phyloP scores from a whole-genome alignment of 352 stramenopile genomes.

The Globisporangium barbulae region DNA sequence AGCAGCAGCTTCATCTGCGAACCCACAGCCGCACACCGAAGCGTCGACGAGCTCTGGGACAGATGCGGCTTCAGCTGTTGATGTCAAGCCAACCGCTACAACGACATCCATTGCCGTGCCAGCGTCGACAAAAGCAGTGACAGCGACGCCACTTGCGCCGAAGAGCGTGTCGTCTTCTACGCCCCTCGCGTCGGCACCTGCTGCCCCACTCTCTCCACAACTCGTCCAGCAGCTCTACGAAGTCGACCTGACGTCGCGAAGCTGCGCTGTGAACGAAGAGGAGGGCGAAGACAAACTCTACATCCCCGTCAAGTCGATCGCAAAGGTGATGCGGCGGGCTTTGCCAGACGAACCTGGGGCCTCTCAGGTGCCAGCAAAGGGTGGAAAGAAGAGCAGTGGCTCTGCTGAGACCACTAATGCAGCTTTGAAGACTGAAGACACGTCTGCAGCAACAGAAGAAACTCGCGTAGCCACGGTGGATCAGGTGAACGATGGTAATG shows the following conservation, averaged over 20 bases:
- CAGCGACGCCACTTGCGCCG: not conserved
- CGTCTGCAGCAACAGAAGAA: not conserved
- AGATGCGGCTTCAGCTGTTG: not conserved
- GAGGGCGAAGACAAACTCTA: slow-evolving; percentile 78
- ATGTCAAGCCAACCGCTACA: slow-evolving; percentile 17
- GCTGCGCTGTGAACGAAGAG: slow-evolving; percentile 27
- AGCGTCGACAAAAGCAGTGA: slow-evolving; percentile 5
- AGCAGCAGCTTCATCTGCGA: not conserved
- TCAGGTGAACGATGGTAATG: not conserved
- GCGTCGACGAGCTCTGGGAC: not conserved
- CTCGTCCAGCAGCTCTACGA: slow-evolving; percentile 70
- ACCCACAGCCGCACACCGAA: not conserved
- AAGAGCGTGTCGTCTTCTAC: not conserved
- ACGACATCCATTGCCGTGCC: slow-evolving; percentile 3
- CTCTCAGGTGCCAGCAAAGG: not conserved
- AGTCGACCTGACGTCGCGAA: slow-evolving; percentile 51
- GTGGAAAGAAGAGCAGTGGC: not conserved
- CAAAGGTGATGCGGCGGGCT: slow-evolving; percentile 68
- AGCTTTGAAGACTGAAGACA: not conserved
- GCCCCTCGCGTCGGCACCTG: slow-evolving; percentile 2
- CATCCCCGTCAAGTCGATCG: slow-evolving; percentile 59
- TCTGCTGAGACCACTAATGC: not conserved
- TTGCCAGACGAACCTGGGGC: slow-evolving; percentile 23
- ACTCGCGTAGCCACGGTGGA: not conserved
- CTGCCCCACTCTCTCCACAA: slow-evolving; percentile 40